Percentiles rank a stretch among this genome's conserved stretches.
Conservation (phyloP, 2,329 filamentous ascomycete species). For the Clonostachys byssicola region DNA sequence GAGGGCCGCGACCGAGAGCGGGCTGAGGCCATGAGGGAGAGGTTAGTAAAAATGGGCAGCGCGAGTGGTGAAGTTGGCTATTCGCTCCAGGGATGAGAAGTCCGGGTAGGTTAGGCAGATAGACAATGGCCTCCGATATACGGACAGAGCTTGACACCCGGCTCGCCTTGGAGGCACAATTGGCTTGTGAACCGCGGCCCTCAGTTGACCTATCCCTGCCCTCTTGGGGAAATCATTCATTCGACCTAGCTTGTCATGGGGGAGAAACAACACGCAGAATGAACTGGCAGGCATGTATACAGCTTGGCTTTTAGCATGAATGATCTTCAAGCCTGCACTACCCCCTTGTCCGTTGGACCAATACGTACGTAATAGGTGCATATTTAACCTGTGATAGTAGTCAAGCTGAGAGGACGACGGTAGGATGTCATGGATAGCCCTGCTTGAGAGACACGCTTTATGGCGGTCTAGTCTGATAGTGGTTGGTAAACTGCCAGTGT, state of each 20-base stretch:
- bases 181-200: neutral
- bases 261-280: too few relatives aligned
- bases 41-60: constrained; percentile 57
- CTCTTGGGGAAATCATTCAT: too few relatives aligned
- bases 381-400: too few relatives aligned
- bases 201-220: too few relatives aligned
- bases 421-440: too few relatives aligned
- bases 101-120: constrained; percentile 1
- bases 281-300: neutral
- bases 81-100: constrained; percentile 47
- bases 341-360: too few relatives aligned
- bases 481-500: too few relatives aligned
- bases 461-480: too few relatives aligned
- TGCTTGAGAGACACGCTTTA: too few relatives aligned
- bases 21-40: constrained; percentile 60
- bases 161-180: neutral
- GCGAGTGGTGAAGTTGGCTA: constrained; percentile 60
- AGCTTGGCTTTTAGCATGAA: neutral
- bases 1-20: constrained; percentile 35
- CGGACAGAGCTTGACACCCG: neutral
- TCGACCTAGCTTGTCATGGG: too few relatives aligned
- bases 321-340: neutral
- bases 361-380: too few relatives aligned
- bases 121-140: neutral
- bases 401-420: too few relatives aligned